Percentiles rank a stretch among this genome's conserved stretches.
phyloP scores from a whole-genome alignment of 306 rosid genomes.

The Mimosa bimucronata region DNA sequence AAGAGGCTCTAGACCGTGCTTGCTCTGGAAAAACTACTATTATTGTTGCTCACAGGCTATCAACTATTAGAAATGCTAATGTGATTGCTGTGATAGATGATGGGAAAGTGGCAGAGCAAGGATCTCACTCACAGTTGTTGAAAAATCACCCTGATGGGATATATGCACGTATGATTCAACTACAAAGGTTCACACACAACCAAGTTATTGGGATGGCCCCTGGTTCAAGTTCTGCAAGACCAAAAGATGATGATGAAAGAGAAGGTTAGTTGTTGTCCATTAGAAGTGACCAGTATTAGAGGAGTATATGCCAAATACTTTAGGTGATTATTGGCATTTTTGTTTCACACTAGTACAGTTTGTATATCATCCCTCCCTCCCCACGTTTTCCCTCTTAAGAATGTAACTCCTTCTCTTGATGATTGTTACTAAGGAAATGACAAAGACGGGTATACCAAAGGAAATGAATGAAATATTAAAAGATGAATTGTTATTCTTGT shows the following conservation, averaged over 20 bases:
- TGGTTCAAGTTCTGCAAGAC: constrained; percentile 72
- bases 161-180: constrained; percentile 81
- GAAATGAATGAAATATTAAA: constrained; percentile 50
- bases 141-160: constrained; percentile 90
- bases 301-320: constrained; percentile 55
- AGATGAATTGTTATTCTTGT: neutral
- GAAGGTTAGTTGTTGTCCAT: constrained; percentile 50
- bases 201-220: constrained; percentile 76
- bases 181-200: constrained; percentile 77
- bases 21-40: constrained; percentile 84
- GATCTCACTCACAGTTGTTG: constrained; percentile 81
- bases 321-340: constrained; percentile 54
- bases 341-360: constrained; percentile 58
- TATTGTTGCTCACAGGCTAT: constrained; percentile 80
- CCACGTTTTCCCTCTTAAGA: constrained; percentile 33
- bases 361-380: constrained; percentile 56
- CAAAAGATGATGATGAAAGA: constrained; percentile 69
- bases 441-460: constrained; percentile 43
- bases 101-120: constrained; percentile 92
- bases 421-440: constrained; percentile 48
- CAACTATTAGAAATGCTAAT: constrained; percentile 81
- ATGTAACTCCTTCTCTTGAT: constrained; percentile 46
- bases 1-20: constrained; percentile 86
- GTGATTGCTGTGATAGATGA: constrained; percentile 89
- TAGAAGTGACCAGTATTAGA: constrained; percentile 30